Evolutionary conservation across 2,329 filamentous ascomycete species (phyloP).

Genomic region (Fusarium staphyleae): DNA sequence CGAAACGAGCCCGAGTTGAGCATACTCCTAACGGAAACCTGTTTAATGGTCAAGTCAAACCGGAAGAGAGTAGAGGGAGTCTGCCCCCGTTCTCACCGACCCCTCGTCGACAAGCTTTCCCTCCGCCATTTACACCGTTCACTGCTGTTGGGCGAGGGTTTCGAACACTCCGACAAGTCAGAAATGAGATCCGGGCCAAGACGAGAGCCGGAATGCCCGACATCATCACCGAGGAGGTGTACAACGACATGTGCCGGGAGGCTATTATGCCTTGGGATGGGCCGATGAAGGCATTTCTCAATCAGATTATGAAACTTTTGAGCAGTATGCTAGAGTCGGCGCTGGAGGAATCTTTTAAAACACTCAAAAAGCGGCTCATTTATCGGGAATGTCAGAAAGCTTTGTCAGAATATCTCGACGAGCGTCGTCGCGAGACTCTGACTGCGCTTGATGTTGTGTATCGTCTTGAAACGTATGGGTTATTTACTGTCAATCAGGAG

Average conservation of each 20-base stretch:
- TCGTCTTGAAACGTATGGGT: slow-evolving; percentile 59
- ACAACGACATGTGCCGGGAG: slow-evolving; percentile 63
- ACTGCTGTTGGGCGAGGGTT: slow-evolving; percentile 50
- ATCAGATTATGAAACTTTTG: slow-evolving; percentile 57
- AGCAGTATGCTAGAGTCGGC: slow-evolving; percentile 54
- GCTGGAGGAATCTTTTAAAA: slow-evolving; percentile 56
- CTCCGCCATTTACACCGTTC: slow-evolving; percentile 51
- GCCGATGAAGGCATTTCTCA: slow-evolving; percentile 59
- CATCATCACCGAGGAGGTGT: slow-evolving; percentile 65
- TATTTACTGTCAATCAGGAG: slow-evolving; percentile 65
- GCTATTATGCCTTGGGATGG: slow-evolving; percentile 65
- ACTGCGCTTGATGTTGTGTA: slow-evolving; percentile 55
- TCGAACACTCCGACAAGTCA: slow-evolving; percentile 59
- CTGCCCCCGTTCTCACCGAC: slow-evolving; percentile 22
- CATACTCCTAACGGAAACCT: slow-evolving; percentile 13
- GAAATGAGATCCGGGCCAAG: slow-evolving; percentile 60
- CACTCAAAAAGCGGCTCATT: slow-evolving; percentile 56
- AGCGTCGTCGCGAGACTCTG: slow-evolving; percentile 48
- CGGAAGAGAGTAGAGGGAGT: slow-evolving; percentile 46
- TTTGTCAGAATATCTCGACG: slow-evolving; percentile 54
- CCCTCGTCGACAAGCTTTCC: slow-evolving; percentile 31
- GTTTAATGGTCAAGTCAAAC: slow-evolving; percentile 45
- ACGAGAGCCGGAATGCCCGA: slow-evolving; percentile 65
- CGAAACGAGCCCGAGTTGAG: slow-evolving; percentile 44
- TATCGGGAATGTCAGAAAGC: slow-evolving; percentile 56